Percentiles rank a stretch among this genome's conserved stretches.
These are phyloP conservation scores for Oleoguttula mirabilis DNA, from an alignment of 495 filamentous ascomycete species.

Conservation along the genomic window DNA sequence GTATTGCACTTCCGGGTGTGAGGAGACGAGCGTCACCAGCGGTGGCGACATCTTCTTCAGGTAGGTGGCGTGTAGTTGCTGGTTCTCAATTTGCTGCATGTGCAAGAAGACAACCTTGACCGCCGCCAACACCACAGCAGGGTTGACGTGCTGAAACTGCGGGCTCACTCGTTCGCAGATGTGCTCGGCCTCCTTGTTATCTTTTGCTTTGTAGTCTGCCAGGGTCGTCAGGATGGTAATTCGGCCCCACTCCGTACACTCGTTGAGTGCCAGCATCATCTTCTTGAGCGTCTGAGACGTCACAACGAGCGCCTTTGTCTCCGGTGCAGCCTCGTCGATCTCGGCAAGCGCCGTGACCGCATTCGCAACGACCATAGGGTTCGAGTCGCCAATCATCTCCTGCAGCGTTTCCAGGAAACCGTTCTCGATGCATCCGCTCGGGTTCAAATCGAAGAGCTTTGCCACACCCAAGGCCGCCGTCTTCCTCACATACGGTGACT, in stretches of 20 bases:
- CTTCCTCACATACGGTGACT: slow-evolving; percentile 96
- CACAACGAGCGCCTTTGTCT: slow-evolving; percentile 74
- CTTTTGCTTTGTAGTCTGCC: slow-evolving; percentile 71
- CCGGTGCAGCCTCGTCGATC: slow-evolving; percentile 80
- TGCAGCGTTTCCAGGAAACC: slow-evolving; percentile 93
- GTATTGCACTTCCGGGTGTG: slow-evolving; percentile 93
- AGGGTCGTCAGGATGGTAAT: slow-evolving; percentile 86
- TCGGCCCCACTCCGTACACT: slow-evolving; percentile 98
- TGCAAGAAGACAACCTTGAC: slow-evolving; percentile 97
- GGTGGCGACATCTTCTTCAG: slow-evolving; percentile 97
- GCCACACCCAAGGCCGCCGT: slow-evolving; percentile 96
- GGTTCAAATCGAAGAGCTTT: slow-evolving; percentile 93
- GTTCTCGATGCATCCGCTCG: slow-evolving; percentile 84
- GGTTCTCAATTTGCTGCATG: slow-evolving; percentile 71
- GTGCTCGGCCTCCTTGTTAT: slow-evolving; percentile 93
- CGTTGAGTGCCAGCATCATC: slow-evolving; percentile 89
- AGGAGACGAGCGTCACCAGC: slow-evolving; percentile 88
- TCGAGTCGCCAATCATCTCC: slow-evolving; percentile 92
- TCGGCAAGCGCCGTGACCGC: slow-evolving; percentile 86
- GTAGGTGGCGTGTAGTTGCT: slow-evolving; percentile 72
- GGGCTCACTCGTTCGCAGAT: slow-evolving; percentile 94
- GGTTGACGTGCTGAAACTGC: slow-evolving; percentile 97
- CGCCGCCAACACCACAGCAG: slow-evolving; percentile 88
- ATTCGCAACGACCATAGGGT: slow-evolving; percentile 98
- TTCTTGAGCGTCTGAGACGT: slow-evolving; percentile 77